Conservation (phyloP, 2,329 filamentous ascomycete species). For the Pezicula neosporulosa region DNA sequence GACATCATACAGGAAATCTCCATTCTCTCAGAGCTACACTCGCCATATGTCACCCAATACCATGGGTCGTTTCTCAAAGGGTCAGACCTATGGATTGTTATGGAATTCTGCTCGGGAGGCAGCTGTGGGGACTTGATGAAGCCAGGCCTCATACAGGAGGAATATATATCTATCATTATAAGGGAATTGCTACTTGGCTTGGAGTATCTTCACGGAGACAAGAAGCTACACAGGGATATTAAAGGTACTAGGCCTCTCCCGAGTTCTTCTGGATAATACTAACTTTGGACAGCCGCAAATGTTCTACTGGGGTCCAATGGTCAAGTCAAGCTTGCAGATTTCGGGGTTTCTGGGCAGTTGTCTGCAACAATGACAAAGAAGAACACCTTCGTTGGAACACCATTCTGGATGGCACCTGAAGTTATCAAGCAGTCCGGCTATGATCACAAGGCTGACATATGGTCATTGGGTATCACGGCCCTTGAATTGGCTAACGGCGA, state of each 20-base stretch:
- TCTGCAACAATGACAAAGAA: conserved; percentile 99
- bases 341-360: conserved; percentile 93
- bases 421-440: conserved; percentile 98
- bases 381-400: conserved; percentile 96
- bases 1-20: conserved; percentile 99
- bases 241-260: conserved; percentile 62
- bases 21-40: conserved; percentile 93
- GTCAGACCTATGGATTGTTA: conserved; percentile 97
- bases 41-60: conserved; percentile 95
- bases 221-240: conserved; percentile 94
- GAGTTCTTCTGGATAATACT: conserved; percentile 4
- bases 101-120: conserved; percentile 97
- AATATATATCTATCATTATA: conserved; percentile 95
- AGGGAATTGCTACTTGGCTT: conserved; percentile 84
- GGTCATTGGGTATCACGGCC: conserved; percentile 93
- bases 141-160: conserved; percentile 84
- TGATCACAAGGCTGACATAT: conserved; percentile 96
- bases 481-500: conserved; percentile 89
- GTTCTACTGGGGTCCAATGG: conserved; percentile 85
- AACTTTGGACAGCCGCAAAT: conserved; percentile 70
- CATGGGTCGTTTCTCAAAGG: conserved; percentile 96
- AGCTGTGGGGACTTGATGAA: conserved; percentile 97
- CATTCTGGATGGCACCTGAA: conserved; percentile 99
- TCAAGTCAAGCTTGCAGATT: conserved; percentile 95
- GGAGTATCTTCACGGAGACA: conserved; percentile 90